phyloP scores from a whole-genome alignment of 805 yeast genomes.

The Blastobotrys parvus region DNA sequence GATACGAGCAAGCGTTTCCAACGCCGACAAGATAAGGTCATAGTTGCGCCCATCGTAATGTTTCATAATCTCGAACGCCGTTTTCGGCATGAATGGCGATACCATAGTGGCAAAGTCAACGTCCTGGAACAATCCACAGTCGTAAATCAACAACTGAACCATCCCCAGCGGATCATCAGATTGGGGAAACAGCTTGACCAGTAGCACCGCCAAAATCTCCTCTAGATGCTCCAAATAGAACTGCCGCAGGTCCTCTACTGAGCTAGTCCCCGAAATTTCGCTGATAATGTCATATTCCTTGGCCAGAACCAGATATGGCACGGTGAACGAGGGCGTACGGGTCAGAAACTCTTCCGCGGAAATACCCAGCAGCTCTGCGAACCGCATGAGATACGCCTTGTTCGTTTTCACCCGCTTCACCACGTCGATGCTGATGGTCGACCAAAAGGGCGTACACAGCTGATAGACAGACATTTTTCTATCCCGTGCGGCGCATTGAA shows the following conservation, averaged over 20 bases:
- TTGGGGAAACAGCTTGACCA: slow-evolving; percentile 35
- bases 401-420: slow-evolving; percentile 45
- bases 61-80: slow-evolving; percentile 32
- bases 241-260: slow-evolving; percentile 34
- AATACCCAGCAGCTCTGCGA: slow-evolving; percentile 60
- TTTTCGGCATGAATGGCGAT: slow-evolving; percentile 17
- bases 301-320: slow-evolving; percentile 66
- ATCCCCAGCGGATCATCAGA: slow-evolving; percentile 40
- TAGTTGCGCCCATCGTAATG: slow-evolving; percentile 22
- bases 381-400: slow-evolving; percentile 45
- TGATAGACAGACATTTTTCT: slow-evolving; percentile 66
- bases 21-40: slow-evolving; percentile 8
- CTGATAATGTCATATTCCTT: slow-evolving; percentile 54
- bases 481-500: slow-evolving; percentile 49
- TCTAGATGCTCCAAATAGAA: slow-evolving; percentile 43
- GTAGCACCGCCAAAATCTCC: slow-evolving; percentile 48
- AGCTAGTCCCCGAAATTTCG: slow-evolving; percentile 48
- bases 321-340: slow-evolving; percentile 62
- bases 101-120: slow-evolving; percentile 18
- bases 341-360: slow-evolving; percentile 52
- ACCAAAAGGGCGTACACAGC: slow-evolving; percentile 69
- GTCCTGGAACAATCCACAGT: background rate
- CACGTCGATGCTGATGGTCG: slow-evolving; percentile 56
- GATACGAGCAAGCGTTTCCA: slow-evolving; percentile 9
- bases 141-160: slow-evolving; percentile 28